phyloP scores from a whole-genome alignment of 495 filamentous ascomycete genomes.

The Niebla homalea region DNA sequence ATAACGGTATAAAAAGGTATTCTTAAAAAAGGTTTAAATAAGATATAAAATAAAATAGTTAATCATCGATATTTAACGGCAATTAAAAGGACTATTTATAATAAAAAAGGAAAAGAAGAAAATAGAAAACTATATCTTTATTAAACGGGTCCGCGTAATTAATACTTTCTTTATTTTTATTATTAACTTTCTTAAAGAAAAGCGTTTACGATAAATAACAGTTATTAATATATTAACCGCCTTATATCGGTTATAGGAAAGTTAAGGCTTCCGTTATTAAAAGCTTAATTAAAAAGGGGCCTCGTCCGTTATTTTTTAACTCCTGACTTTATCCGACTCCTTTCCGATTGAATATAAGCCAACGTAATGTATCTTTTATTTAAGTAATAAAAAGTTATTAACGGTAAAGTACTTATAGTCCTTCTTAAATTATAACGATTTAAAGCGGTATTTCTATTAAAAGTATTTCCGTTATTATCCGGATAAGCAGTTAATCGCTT shows the following conservation, averaged over 20 bases:
- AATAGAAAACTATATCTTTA: constrained; percentile 6
- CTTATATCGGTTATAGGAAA: constrained; percentile 2
- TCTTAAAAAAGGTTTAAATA: constrained; percentile 1
- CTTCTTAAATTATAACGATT: not conserved
- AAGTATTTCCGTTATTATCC: constrained; percentile 9
- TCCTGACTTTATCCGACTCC: constrained; percentile 1
- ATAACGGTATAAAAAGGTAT: not conserved
- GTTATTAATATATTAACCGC: constrained; percentile 5
- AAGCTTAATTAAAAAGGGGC: constrained; percentile 2
- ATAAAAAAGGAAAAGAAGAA: not conserved
- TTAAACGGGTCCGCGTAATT: constrained; percentile 4
- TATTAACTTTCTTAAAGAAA: not conserved
- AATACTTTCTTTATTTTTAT: constrained; percentile 5
- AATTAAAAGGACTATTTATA: constrained; percentile 16
- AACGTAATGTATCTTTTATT: constrained; percentile 7
- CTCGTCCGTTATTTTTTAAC: not conserved
- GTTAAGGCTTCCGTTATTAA: not conserved
- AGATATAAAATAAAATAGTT: constrained; percentile 23
- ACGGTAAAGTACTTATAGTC: not conserved
- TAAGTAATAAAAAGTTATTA: constrained; percentile 2
- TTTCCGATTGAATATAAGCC: constrained; percentile 3
- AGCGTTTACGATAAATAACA: not conserved
- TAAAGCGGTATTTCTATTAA: constrained; percentile 10
- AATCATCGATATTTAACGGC: constrained; percentile 20
- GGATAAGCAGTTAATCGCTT: constrained; percentile 6